Evolutionary conservation across 2,329 filamentous ascomycete genomes (phyloP), one percentile per base, ranked within the genome.

Genomic region (Diaporthe nobilis): DNA sequence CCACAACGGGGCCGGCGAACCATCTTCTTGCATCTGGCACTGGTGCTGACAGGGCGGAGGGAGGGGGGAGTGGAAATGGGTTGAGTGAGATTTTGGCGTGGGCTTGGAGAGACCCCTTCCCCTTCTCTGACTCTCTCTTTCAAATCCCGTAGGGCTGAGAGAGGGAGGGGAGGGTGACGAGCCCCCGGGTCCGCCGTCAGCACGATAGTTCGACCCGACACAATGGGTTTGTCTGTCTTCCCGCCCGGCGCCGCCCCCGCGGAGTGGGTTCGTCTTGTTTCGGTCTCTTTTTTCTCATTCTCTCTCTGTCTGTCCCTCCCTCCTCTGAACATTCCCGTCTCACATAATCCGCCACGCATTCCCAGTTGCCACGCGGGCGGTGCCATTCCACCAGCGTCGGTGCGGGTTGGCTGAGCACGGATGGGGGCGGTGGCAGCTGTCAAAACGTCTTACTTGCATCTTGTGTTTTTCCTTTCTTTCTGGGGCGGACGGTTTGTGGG

Each of bases 111-210:
- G 58, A 15, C 57, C 25, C 39, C 60, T 13, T 34, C 8, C 25
- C 25, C 25, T 31, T 31, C 17, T 28, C 37, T 42, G 6, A 20
- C 42, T 31, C 25, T 17, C 15, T 31, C 34, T 25, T 22, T 9
- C 20, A 25, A 39, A 31, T 47, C 31, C 31, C n/a, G 49, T 70
- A 70, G 65, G 65, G 65, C 65, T 70, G 65, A 70, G 65, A 39
- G 49, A 12, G 12, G 34, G 34, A 12, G 34, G 34, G 34, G n/a
- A 8, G 34, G 42, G 65, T 53, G 34, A 55, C 65, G 65, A 70
- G 65, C 65, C 34, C 31, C 65, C 65, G 65, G 65, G 65, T 42
- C 65, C 65, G 65, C n/a, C 65, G 65, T 70, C 65, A 70, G 65
- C 65, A 70, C 47, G 31, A 70, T 55, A 37, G 31, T 7, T 28